Conservation (phyloP, 805 yeast genomes). For the Millerago galiae region DNA sequence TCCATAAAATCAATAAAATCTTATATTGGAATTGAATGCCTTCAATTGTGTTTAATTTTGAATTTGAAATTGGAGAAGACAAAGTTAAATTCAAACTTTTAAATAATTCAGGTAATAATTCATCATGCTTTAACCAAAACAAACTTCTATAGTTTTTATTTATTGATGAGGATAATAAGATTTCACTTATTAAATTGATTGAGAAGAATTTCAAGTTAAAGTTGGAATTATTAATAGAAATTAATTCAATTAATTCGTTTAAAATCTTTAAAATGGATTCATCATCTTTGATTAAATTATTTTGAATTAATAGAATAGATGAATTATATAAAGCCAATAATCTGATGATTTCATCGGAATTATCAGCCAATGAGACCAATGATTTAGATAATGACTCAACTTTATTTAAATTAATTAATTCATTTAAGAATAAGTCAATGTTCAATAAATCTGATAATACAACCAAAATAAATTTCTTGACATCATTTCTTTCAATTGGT, state of each 20-base stretch:
- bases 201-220: slow-evolving; percentile 52
- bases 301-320: slow-evolving; percentile 38
- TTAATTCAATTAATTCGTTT: slow-evolving; percentile 11
- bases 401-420: slow-evolving; percentile 24
- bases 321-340: slow-evolving; percentile 50
- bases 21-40: slow-evolving; percentile 72
- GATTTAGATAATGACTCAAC: slow-evolving; percentile 7
- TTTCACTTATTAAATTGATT: slow-evolving; percentile 58
- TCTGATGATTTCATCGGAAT: slow-evolving; percentile 50
- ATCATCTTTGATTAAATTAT: slow-evolving; percentile 14
- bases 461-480: slow-evolving; percentile 57
- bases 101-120: slow-evolving; percentile 43
- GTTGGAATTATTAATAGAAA: slow-evolving; percentile 28
- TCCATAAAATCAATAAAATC: slow-evolving; percentile 74
- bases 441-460: slow-evolving; percentile 49
- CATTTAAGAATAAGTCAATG: slow-evolving; percentile 32
- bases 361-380: slow-evolving; percentile 48
- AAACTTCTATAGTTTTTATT: slow-evolving; percentile 45
- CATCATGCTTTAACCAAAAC: slow-evolving; percentile 40
- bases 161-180: slow-evolving; percentile 32
- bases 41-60: slow-evolving; percentile 17
- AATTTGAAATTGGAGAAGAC: slow-evolving; percentile 19
- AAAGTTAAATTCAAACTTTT: slow-evolving; percentile 33
- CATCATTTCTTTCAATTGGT: slow-evolving; percentile 49
- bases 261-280: slow-evolving; percentile 8